These are phyloP conservation scores for Extremus antarcticus DNA, from an alignment of 495 filamentous ascomycete genomes.

Conservation along the genomic window DNA sequence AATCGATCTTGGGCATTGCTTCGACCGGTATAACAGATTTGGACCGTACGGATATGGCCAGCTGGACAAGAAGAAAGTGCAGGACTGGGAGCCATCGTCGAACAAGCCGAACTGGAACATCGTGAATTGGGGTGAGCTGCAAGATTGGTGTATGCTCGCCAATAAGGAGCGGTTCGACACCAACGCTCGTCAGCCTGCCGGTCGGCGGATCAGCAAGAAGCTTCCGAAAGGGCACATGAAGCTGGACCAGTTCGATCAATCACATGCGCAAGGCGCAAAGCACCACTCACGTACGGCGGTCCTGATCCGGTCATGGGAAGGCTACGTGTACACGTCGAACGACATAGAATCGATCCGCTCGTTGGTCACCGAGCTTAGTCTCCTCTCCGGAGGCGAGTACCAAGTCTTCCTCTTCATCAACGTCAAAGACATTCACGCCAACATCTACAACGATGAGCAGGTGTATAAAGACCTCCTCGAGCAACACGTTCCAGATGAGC, in stretches of 20 bases:
- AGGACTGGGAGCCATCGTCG: constrained; percentile 18
- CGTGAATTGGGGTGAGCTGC: constrained; percentile 61
- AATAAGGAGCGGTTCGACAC: constrained; percentile 52
- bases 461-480: constrained; percentile 44
- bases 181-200: constrained; percentile 15
- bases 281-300: constrained; percentile 51
- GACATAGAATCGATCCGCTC: constrained; percentile 62
- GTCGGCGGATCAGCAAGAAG: background rate
- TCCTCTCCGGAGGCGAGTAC: constrained; percentile 67
- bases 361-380: constrained; percentile 58
- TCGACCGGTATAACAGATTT: constrained; percentile 46
- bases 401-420: constrained; percentile 67
- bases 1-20: constrained; percentile 38
- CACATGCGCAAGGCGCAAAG: background rate
- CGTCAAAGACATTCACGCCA: constrained; percentile 47
- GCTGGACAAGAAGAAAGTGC: constrained; percentile 29
- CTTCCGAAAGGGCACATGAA: constrained; percentile 1
- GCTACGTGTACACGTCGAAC: constrained; percentile 56
- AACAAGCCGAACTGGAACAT: constrained; percentile 45
- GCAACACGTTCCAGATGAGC: constrained; percentile 50
- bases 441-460: constrained; percentile 45
- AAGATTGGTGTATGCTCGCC: constrained; percentile 47
- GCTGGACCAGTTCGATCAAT: background rate
- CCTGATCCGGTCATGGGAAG: constrained; percentile 57
- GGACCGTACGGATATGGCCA: constrained; percentile 42